Base-by-base conservation (phyloP, 176 grass and related monocot genomes). In the Rhynchospora tenuis region DNA sequence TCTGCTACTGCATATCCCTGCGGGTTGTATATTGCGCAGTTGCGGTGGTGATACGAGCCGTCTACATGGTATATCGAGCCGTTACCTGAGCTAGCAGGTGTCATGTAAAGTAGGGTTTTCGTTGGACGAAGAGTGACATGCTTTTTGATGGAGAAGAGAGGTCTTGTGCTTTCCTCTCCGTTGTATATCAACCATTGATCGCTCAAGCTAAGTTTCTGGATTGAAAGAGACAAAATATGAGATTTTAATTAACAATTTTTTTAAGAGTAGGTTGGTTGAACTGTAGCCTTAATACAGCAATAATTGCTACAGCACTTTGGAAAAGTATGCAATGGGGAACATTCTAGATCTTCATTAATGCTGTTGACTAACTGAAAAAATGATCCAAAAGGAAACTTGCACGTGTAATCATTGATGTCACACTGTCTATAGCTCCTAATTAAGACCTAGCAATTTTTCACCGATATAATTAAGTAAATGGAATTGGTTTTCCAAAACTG, bases 21-120 rank as follows among this genome's bases (percentile, higher is more conserved):
- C 57, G 33, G 80, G 80, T 98, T 91, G 89, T 98, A 98, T 33
- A 98, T 82, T 48, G 90, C 70, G 86, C 92, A 98, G 78, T 85
- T 89, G 48, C 92, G 92, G 74, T 79, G 87, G 62, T 84, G 80
- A 84, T 93, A 98, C 45, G 95, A 98, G 0, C 95, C 95, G 50
- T 93, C 89, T 55, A 94, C 88, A 76, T 85, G 82, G 87, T 89
- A 95, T 42, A 79, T 58, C 19, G 58, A 56, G 45, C 19, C 22
- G 22, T 61, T 82, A 6, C 14, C 38, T 13, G n/a, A 29, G 62
- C 43, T 66, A 50, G 20, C 3, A 17, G 60, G 59, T 52, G 61
- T 48, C 33, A 82, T 61, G 59, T 66, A 64, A 66, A 82, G 51
- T 22, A 89, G 44, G 42, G 84, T 64, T 66, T 70, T 89, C 7